Evolutionary conservation across 108 stramenopile genomes (phyloP), one percentile per base, ranked within the genome.

Genomic region (Cyclotella cryptica): DNA sequence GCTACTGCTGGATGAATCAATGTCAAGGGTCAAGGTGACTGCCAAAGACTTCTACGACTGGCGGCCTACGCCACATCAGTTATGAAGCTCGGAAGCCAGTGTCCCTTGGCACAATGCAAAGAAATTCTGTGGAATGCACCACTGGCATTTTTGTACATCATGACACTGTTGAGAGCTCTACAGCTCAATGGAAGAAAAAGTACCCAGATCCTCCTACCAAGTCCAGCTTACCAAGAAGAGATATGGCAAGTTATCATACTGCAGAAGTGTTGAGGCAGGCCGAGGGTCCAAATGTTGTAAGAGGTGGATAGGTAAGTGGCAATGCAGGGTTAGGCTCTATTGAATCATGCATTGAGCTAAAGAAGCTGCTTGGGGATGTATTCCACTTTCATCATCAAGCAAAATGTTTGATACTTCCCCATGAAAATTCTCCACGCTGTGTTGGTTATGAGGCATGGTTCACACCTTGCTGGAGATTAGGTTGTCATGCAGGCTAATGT

Each of bases 281-380:
- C 0, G 44, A 72, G 24, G 71, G 19, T 8, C 2, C 71, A n/a
- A 59, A 45, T 44, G 12, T 72, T 1, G 28, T 21, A 3, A 17
- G 40, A 21, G 71, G 55, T 27, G 71, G 58, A 18, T 72, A 41
- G 40, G 41, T 46, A 14, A 41, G 40, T 60, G 66, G 66, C 40
- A 66, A 68, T 68, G 65, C 75, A 40, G 67, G 75, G 66, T 75
- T 75, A 58, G 66, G 66, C 14, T 68, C 66, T 4, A 24, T 72
- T 17, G 24, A 22, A 12, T 18, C 40, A 17, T 24, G 21, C 45
- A 66, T 75, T 42, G 52, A 66, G 46, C 41, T 75, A 0, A 57
- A 28, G n/a, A 21, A 52, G 26, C n/a, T 57, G 65, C 39, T 14
- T 68, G 40, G 30, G 45, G n/a, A 8, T 68, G 29, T 43, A 39